A percentile compares a stretch with the other conserved stretches of the same genome.
These are phyloP conservation scores for Pestalotiopsis sp. DNA, from an alignment of 2,329 filamentous ascomycete species.

Conservation along the genomic window DNA sequence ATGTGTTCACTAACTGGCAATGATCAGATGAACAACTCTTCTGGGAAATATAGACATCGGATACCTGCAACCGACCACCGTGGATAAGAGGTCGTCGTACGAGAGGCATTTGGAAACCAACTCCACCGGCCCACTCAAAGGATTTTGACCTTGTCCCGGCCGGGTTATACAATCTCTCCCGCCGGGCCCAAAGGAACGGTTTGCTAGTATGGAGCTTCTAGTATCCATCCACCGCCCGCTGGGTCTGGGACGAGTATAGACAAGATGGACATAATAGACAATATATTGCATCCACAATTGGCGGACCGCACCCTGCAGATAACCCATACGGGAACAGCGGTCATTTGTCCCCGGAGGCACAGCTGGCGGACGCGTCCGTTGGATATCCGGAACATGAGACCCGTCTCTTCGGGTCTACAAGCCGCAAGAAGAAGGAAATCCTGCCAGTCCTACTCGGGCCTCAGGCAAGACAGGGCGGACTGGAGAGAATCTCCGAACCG, in stretches of 20 bases:
- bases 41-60: neutral
- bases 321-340: neutral
- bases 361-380: neutral
- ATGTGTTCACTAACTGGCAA: neutral
- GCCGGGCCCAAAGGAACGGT: too few relatives aligned
- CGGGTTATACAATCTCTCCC: neutral
- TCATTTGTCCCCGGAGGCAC: neutral
- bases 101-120: neutral
- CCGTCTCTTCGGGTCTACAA: neutral
- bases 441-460: too few relatives aligned
- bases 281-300: neutral
- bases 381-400: neutral
- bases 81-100: neutral
- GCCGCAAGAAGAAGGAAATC: neutral
- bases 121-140: neutral
- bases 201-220: neutral
- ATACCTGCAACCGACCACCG: neutral
- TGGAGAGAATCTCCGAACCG: neutral
- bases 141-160: neutral
- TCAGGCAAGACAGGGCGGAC: neutral
- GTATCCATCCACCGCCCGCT: neutral
- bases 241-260: neutral
- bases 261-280: neutral
- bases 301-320: neutral
- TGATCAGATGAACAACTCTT: neutral